Evolutionary conservation across 2,329 filamentous ascomycete species (phyloP).

Genomic region (Aspergillus sp.): DNA sequence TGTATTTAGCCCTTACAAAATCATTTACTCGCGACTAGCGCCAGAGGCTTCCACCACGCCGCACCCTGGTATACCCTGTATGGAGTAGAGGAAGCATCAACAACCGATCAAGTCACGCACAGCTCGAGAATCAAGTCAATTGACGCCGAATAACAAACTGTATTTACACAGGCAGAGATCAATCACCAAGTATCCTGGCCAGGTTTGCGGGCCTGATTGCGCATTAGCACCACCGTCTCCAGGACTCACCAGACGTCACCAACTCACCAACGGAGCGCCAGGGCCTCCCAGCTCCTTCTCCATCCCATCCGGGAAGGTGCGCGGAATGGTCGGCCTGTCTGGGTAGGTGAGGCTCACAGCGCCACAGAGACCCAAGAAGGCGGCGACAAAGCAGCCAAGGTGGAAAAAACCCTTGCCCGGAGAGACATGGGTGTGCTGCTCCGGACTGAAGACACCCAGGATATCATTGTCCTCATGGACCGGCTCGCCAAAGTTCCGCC

Average conservation of each 20-base stretch:
- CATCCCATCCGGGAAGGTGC: constrained; percentile 60
- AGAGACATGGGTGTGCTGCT: constrained; percentile 78
- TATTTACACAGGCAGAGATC: constrained; percentile 29
- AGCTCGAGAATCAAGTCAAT: constrained; percentile 7
- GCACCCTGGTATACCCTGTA: no score
- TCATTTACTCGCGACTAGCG: no score
- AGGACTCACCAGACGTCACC: neutral
- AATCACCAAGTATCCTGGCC: constrained; percentile 30
- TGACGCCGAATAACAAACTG: constrained; percentile 29
- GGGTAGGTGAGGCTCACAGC: constrained; percentile 61
- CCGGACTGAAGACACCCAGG: constrained; percentile 77
- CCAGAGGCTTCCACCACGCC: no score
- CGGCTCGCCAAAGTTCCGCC: constrained; percentile 92
- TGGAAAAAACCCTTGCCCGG: constrained; percentile 61
- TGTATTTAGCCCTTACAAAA: no score
- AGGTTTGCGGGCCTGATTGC: constrained; percentile 28
- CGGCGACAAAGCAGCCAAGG: constrained; percentile 57
- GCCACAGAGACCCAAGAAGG: constrained; percentile 56
- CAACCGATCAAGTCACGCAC: no score
- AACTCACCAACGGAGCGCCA: constrained; percentile 56
- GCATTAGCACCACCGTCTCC: constrained; percentile 6
- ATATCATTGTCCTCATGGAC: constrained; percentile 95
- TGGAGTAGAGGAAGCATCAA: constrained; percentile 12
- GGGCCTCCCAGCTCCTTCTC: constrained; percentile 66
- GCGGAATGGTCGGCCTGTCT: constrained; percentile 59